Conservation (phyloP, 179 eudicot genomes). For the Gypsophila paniculata region DNA sequence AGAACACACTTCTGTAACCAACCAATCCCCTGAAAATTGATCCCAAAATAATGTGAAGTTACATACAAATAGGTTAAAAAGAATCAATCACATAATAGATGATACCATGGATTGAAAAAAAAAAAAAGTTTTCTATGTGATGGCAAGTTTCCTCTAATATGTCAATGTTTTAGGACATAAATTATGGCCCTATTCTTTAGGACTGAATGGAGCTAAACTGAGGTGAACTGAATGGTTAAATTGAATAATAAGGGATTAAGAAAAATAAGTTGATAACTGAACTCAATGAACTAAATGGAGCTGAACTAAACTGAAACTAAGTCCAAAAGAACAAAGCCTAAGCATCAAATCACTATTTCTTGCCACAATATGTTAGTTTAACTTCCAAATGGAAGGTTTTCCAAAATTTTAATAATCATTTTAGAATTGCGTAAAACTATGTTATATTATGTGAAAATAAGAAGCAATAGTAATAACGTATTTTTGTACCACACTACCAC, state of each 20-base stretch:
- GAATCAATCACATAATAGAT: not conserved
- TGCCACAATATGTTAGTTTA: not conserved
- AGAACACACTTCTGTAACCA: conserved; percentile 96
- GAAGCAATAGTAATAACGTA: not conserved
- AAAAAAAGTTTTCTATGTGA: not conserved
- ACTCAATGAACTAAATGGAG: too few species aligned
- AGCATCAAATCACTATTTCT: not conserved
- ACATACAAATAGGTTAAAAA: conserved; percentile 3
- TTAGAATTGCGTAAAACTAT: not conserved
- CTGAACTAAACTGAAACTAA: too few species aligned
- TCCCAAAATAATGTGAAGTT: conserved; percentile 4
- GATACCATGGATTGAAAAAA: not conserved
- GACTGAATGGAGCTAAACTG: too few species aligned
- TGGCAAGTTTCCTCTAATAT: not conserved
- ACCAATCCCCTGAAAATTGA: conserved; percentile 81
- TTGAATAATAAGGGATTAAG: too few species aligned
- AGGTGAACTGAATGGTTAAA: too few species aligned
- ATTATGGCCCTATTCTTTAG: too few species aligned
- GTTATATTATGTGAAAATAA: not conserved
- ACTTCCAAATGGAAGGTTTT: not conserved
- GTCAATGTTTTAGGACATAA: not conserved
- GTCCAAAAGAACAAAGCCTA: not conserved
- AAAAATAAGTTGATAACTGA: too few species aligned
- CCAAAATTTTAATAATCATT: not conserved
- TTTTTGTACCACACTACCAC: not conserved